Conservation (phyloP, 306 rosid species). For the Dalbergia cultrata region DNA sequence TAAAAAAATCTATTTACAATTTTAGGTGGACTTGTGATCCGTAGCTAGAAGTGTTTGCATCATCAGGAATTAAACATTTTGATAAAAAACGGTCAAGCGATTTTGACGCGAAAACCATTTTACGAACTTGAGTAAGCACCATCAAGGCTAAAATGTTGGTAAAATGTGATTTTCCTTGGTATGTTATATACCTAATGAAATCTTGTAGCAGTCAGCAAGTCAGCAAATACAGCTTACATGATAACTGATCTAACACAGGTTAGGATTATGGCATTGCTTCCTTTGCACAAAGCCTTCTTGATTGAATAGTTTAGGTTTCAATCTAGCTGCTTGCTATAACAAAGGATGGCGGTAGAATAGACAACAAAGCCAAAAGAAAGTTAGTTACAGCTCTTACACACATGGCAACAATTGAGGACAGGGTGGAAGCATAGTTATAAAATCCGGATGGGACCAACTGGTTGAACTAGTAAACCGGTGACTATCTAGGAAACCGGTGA, state of each 20-base stretch:
- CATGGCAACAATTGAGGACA: no score
- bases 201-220: slow-evolving; percentile 5
- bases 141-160: slow-evolving; percentile 42
- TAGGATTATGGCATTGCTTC: background rate
- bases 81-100: slow-evolving; percentile 40
- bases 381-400: no score
- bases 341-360: no score
- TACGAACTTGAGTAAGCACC: slow-evolving; percentile 14
- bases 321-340: no score
- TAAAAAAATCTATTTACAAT: background rate
- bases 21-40: slow-evolving; percentile 6
- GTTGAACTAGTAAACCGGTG: no score
- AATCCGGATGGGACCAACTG: no score
- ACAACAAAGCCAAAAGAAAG: no score
- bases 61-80: slow-evolving; percentile 40
- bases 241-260: slow-evolving; percentile 6
- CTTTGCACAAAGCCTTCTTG: no score
- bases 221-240: slow-evolving; percentile 29
- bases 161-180: slow-evolving; percentile 47
- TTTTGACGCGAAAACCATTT: slow-evolving; percentile 46
- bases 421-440: no score
- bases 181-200: slow-evolving; percentile 34
- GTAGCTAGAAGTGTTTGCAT: slow-evolving; percentile 32
- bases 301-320: no score
- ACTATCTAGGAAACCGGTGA: no score